Percentiles rank a stretch among this genome's conserved stretches.
These are phyloP conservation scores for Pterulicium gracile DNA, from an alignment of 1,284 basidiomycete genomes.

Conservation along the genomic window DNA sequence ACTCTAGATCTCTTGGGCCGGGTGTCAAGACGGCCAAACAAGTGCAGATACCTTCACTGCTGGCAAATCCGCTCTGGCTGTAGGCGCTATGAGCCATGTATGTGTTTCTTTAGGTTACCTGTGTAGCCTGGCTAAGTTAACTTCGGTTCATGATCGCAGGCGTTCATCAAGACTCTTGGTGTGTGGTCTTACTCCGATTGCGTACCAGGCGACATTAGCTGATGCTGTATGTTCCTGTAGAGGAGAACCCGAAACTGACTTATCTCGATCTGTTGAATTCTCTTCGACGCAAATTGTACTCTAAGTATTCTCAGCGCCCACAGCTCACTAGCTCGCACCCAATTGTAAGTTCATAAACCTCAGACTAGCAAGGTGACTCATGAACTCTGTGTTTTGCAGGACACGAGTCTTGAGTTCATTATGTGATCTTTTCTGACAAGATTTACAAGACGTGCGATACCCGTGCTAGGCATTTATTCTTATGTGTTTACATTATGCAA, in stretches of 20 bases:
- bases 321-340: constrained; percentile 67
- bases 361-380: neutral
- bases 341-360: constrained; percentile 39
- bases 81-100: constrained; percentile 69
- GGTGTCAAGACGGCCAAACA: constrained; percentile 73
- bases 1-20: constrained; percentile 53
- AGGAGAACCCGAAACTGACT: constrained; percentile 52
- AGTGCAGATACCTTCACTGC: constrained; percentile 44
- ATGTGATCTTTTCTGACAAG: constrained; percentile 17
- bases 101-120: too few relatives aligned
- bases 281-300: constrained; percentile 45
- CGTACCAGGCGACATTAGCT: constrained; percentile 8
- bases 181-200: constrained; percentile 13
- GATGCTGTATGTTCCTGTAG: constrained; percentile 20
- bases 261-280: constrained; percentile 67
- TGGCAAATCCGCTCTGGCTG: constrained; percentile 38
- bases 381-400: constrained; percentile 13
- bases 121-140: too few relatives aligned
- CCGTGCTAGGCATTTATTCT: too few relatives aligned
- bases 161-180: constrained; percentile 55
- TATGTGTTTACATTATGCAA: too few relatives aligned
- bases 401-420: constrained; percentile 23
- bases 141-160: too few relatives aligned
- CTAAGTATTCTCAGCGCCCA: constrained; percentile 71
- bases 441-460: too few relatives aligned